Base-by-base conservation (phyloP, 2,329 filamentous ascomycete species). In the Trichoderma sp. region DNA sequence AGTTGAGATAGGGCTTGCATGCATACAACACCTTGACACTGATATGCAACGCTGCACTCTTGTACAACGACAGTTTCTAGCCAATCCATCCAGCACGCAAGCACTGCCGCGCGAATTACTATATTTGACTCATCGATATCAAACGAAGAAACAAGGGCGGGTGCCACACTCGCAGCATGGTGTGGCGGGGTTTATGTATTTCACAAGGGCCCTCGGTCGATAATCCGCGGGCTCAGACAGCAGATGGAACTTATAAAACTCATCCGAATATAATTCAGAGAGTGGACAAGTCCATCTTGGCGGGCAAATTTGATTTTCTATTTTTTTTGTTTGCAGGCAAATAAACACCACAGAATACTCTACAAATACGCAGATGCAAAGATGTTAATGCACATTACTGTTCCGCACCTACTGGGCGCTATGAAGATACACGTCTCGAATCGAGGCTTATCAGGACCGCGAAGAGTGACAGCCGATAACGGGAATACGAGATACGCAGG, bases 11-110 rank as follows among this genome's bases (percentile, higher is more conserved):
- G 49, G 60, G 60, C 49, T 49, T 39, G n/a, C 34, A 54, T 54
- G 46, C 30, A 30, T 34, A 39, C 46, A 30, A 8, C 60, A 54
- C 51, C n/a, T n/a, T 43, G 39, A 43, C 8, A n/a, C 4, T 13
- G 11, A 34, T 43, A 18, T 21, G 13, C 55, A n/a, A 24, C 37
- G 10, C 32, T 51, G 32, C 30, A 28, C n/a, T 34, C 4, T 21
- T 28, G 34, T 24, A 30, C 60, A 32, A 55, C 6, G 16, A 30
- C 34, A 18, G 14, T 24, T 55, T 16, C 39, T 30, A 51, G 34
- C 51, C 61, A 66, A 58, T 56, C 61, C 61, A 24, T 11, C 51
- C 61, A 46, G 61, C 51, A 56, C 61, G 61, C 61, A 65, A 32
- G 46, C 63, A 4, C 43, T 14, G 46, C 37, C 28, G 54, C 54